Conservation (phyloP, 345 rosid genomes). For the Microcos paniculata region DNA sequence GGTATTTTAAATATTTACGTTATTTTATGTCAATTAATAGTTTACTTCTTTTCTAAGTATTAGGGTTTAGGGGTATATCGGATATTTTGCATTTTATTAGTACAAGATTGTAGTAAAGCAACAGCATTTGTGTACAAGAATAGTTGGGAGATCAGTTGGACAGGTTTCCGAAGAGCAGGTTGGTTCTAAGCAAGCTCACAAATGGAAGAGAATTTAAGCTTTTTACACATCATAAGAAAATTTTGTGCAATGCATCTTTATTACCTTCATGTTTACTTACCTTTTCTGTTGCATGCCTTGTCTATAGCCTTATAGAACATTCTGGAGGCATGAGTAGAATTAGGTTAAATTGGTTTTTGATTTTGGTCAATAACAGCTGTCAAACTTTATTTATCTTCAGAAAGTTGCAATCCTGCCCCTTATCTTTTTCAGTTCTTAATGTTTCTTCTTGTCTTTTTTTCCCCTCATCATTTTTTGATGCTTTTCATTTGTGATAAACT, state of each 20-base stretch:
- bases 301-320: not conserved
- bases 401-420: not conserved
- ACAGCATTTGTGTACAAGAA: not conserved
- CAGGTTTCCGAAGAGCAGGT: not conserved
- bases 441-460: not conserved
- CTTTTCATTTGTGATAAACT: constrained; percentile 1
- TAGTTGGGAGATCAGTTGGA: not conserved
- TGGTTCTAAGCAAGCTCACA: not conserved
- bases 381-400: not conserved
- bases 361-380: not conserved
- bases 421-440: not conserved
- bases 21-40: too few species aligned
- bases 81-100: too few species aligned
- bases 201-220: not conserved
- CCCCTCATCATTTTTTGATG: not conserved
- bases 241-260: not conserved
- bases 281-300: not conserved
- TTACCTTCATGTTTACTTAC: not conserved
- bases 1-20: too few species aligned
- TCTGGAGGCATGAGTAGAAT: not conserved
- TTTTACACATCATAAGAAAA: not conserved
- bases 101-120: not conserved
- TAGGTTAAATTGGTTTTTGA: not conserved
- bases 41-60: too few species aligned
- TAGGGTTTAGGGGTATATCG: too few species aligned